Conservation (phyloP, 495 filamentous ascomycete species). For the Xylaria telfairii region DNA sequence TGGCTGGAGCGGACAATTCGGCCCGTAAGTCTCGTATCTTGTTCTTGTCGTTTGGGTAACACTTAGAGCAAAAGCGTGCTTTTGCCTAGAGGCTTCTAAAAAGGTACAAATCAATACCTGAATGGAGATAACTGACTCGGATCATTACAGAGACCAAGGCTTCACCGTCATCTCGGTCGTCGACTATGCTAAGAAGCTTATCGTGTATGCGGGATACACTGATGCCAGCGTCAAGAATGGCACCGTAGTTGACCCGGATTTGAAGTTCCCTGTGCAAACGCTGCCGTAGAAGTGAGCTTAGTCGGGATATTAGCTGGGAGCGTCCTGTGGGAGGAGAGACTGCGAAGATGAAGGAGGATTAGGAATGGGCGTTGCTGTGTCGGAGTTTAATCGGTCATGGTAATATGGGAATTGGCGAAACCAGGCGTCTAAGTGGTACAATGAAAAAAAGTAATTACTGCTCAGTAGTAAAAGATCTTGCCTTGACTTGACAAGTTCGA, state of each 20-base stretch:
- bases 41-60: not conserved
- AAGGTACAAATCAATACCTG: not conserved
- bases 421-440: not conserved
- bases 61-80: not conserved
- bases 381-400: not conserved
- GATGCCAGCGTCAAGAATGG: constrained; percentile 47
- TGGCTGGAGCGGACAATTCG: constrained; percentile 25
- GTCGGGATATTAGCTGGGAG: not conserved
- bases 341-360: not conserved
- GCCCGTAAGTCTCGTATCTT: not conserved
- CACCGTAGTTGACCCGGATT: constrained; percentile 56
- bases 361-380: not conserved
- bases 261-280: constrained; percentile 58
- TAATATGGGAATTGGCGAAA: not conserved
- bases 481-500: not conserved
- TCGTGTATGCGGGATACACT: constrained; percentile 57
- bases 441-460: not conserved
- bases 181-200: constrained; percentile 46
- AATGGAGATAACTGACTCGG: not conserved
- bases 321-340: not conserved
- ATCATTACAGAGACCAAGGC: constrained; percentile 42
- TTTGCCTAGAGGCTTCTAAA: not conserved
- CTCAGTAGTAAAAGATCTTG: not conserved
- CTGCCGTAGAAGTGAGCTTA: constrained; percentile 30
- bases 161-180: constrained; percentile 61